These are phyloP conservation scores for Calonectria hawksworthii DNA, from an alignment of 2,329 filamentous ascomycete genomes.

Conservation along the genomic window DNA sequence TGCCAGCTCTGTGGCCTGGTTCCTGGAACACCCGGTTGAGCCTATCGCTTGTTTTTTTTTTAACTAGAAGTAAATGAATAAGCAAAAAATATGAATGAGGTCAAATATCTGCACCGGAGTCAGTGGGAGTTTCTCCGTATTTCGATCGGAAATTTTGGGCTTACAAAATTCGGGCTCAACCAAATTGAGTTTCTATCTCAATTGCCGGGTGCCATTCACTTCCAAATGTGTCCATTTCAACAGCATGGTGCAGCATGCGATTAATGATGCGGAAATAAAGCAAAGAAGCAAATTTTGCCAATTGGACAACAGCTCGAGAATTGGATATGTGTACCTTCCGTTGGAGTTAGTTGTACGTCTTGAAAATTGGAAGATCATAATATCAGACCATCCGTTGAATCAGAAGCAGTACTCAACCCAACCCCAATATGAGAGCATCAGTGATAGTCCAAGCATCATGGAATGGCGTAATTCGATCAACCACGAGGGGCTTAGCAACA, in stretches of 20 bases:
- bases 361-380: background rate
- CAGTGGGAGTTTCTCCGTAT: too few species aligned
- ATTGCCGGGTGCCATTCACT: background rate
- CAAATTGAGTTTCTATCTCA: background rate
- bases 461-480: background rate
- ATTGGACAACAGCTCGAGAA: background rate
- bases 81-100: too few species aligned
- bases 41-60: too few species aligned
- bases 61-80: too few species aligned
- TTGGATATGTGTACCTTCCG: constrained; percentile 2
- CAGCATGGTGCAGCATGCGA: background rate
- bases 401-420: constrained; percentile 18
- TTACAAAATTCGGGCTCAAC: background rate
- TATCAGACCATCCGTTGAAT: constrained; percentile 6
- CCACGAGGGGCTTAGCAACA: constrained; percentile 5
- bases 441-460: background rate
- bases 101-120: background rate
- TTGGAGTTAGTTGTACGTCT: background rate
- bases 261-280: background rate
- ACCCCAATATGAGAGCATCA: background rate
- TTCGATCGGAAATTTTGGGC: too few species aligned
- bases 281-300: background rate
- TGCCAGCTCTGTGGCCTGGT: too few species aligned
- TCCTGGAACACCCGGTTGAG: too few species aligned
- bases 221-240: background rate